Evolutionary conservation across 768 basidiomycete species (phyloP).

Genomic region (Omphalotus guepiniiformis): DNA sequence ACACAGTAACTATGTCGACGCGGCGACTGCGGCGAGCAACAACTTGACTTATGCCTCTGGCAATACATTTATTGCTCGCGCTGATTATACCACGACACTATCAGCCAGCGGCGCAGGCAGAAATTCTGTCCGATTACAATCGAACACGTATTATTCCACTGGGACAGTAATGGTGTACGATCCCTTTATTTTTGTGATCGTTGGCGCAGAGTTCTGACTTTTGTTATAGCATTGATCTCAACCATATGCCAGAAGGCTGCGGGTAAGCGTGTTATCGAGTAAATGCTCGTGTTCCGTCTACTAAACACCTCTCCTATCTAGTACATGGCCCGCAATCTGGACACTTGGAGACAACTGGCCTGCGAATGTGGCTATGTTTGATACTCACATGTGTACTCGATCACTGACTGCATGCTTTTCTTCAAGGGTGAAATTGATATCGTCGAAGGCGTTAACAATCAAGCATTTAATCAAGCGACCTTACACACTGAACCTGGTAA

Average conservation of each 20-base stretch:
- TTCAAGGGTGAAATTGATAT: constrained; percentile 50
- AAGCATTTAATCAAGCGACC: constrained; percentile 44
- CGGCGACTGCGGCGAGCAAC: constrained; percentile 29
- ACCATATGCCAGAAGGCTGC: constrained; percentile 60
- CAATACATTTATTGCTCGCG: constrained; percentile 32
- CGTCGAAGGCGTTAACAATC: constrained; percentile 55
- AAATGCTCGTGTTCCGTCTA: neutral
- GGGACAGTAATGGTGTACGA: constrained; percentile 31
- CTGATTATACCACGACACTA: constrained; percentile 31
- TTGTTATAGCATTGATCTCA: constrained; percentile 43
- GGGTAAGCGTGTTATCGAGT: constrained; percentile 50
- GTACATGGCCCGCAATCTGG: constrained; percentile 42
- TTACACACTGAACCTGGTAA: constrained; percentile 51
- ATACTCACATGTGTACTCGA: constrained; percentile 15
- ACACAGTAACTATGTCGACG: constrained; percentile 37
- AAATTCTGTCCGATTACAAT: constrained; percentile 33
- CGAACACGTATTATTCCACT: constrained; percentile 30
- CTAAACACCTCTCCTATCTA: constrained; percentile 9
- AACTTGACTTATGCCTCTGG: constrained; percentile 37
- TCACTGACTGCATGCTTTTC: constrained; percentile 12
- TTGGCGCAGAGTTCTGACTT: neutral
- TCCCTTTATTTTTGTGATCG: neutral
- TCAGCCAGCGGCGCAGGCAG: constrained; percentile 30
- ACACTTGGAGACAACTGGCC: constrained; percentile 44
- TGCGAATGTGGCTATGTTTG: constrained; percentile 24